Percentiles rank a stretch among this genome's conserved stretches.
These are phyloP conservation scores for Lactarius deliciosus DNA, from an alignment of 768 basidiomycete genomes.

Conservation along the genomic window DNA sequence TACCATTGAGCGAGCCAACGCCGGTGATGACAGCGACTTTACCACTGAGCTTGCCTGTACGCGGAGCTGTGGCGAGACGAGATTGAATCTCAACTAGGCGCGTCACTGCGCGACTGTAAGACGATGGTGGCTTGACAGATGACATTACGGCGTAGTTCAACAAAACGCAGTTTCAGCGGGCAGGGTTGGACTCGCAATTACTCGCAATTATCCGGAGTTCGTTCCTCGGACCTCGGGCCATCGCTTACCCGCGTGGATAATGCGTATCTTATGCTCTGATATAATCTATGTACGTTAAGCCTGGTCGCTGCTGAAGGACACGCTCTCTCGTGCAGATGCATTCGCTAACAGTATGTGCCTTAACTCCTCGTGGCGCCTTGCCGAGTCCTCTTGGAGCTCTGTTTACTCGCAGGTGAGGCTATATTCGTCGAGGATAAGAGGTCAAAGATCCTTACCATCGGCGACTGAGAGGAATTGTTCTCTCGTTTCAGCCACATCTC, in stretches of 20 bases:
- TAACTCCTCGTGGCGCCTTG: slow-evolving; percentile 28
- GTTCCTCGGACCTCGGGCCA: not conserved
- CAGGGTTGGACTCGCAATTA: not conserved
- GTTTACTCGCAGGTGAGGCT: not conserved
- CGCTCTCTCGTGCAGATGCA: slow-evolving; percentile 30
- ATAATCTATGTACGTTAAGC: slow-evolving; percentile 1
- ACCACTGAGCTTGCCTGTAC: slow-evolving; percentile 57
- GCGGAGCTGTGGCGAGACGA: slow-evolving; percentile 57
- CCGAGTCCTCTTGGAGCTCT: slow-evolving; percentile 26
- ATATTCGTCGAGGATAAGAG: not conserved
- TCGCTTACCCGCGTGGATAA: not conserved
- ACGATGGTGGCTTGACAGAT: slow-evolving; percentile 13
- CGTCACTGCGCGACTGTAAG: slow-evolving; percentile 55
- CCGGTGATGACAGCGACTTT: slow-evolving; percentile 91
- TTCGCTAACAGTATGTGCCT: slow-evolving; percentile 25
- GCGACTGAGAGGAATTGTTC: slow-evolving; percentile 12
- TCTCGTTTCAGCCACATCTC: slow-evolving; percentile 14
- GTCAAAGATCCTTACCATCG: slow-evolving; percentile 9
- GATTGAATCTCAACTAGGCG: slow-evolving; percentile 67
- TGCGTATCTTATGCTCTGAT: not conserved
- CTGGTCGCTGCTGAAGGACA: slow-evolving; percentile 14
- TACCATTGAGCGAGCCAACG: slow-evolving; percentile 82
- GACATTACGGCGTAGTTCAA: slow-evolving; percentile 1
- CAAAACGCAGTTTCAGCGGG: not conserved
- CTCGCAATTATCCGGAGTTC: not conserved